Base-by-base conservation (phyloP, 441 rosid genomes). In the Mallotus repandus region DNA sequence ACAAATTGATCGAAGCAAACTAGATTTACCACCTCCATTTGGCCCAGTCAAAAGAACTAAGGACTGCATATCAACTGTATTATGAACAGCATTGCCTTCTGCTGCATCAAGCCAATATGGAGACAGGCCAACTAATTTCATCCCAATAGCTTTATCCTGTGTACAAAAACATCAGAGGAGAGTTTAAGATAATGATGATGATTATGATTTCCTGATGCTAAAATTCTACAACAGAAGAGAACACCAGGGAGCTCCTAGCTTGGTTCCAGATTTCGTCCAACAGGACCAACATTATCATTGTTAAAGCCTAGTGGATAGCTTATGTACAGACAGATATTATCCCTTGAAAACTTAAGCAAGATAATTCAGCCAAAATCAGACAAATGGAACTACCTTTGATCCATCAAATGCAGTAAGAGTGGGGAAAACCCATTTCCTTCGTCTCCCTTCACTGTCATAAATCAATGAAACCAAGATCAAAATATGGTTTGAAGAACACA, bases 1-100 rank as follows among this genome's bases (percentile, higher is more conserved):
- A 68, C 98, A 92, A 50, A 92, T 89, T 38, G 99, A 93, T 78
- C 97, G 89, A 78, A 96, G 98, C 81, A 96, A 84, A 81, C 98
- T 96, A 49, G 99, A 96, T 93, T 96, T 96, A 73, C 99, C 99
- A 80, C 99, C 98, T 59, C 99, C 98, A 50, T 96, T 96, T 68
- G 99, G 98, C 73, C 99, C 99, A 18, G 99, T 96, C 78, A 96
- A 79, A 74, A 96, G 89, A 86, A 90, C 84, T 68, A 96, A 77
- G 32, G 94, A 91, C 76, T 82, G 86, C 99, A 96, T 96, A 73
- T 89, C 93, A 45, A 96, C 91, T 8, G 89, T 85, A 76, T 93
- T 92, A 49, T 76, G 84, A 55, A 96, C 95, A 78, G 97, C 94
- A 82, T 88, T 86, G 78, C 98, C 98, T 80, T 89, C 88, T 45